Base-by-base conservation (phyloP, 768 basidiomycete genomes). In the Boletus coccyginus region DNA sequence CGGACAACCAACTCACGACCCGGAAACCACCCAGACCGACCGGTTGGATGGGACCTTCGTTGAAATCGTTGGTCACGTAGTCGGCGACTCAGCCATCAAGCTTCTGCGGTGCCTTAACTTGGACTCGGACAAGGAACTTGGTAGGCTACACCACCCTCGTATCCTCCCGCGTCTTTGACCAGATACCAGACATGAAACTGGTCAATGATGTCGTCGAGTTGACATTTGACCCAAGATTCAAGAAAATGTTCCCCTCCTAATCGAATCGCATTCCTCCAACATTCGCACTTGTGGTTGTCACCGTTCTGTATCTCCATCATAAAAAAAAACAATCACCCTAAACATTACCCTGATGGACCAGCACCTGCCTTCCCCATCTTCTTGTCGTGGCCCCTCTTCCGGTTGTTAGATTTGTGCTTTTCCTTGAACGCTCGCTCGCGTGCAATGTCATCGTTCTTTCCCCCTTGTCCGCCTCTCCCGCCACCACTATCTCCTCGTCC, bases 321-420 rank as follows among this genome's bases (percentile, higher is more conserved):
- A 31, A 51, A 54, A 49, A n/a, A 48, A 50, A 48, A 53, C 3
- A 39, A n/a, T 21, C 9, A 19, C 39, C 19, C 39, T 6, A 38
- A 36, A 19, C 16, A 33, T 39, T 45, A 70, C 21, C 41, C 42
- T 11, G 72, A 63, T 40, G 74, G 73, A 17, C 76, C 80, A 13
- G 60, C 77, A 12, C 83, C 89, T 53, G 76, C 82, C 56, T 77
- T 81, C 11, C 82, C 79, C 89, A 95, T 86, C 76, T 97, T 97
- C 73, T 86, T 90, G 70, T 94, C 94, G 65, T 92, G 89, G 0
- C 92, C 94, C 50, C 90, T 75, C 70, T 90, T 93, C 33, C 93
- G 78, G 57, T 86, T 79, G 65, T 85, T 86, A 64, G 93, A 94
- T 71, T 88, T 92, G 63, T 88, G 83, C 69, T 84, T 90, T 61